Evolutionary conservation across 192 early-diverging fungal genomes (phyloP).

Genomic region (Linnemannia exigua): DNA sequence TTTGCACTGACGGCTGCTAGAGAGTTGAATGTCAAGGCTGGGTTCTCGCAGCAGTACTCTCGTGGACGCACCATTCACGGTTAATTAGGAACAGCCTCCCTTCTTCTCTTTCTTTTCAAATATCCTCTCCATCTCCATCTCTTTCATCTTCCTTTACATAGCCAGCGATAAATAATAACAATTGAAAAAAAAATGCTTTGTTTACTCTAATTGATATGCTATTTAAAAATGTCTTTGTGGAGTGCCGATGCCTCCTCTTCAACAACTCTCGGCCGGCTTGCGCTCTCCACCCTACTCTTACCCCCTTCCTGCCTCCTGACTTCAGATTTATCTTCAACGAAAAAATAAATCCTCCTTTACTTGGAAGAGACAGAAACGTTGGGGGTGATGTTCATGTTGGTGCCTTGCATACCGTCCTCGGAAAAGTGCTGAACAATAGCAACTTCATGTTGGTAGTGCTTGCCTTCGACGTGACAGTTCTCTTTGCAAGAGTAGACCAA

Average conservation of each 20-base stretch:
- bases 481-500: conserved; percentile 88
- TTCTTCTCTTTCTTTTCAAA: not conserved
- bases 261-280: too few relatives aligned
- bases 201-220: not conserved
- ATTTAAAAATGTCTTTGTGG: too few relatives aligned
- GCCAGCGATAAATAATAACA: not conserved
- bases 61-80: conserved; percentile 37
- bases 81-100: not conserved
- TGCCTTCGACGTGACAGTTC: conserved; percentile 75
- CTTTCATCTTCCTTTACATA: not conserved
- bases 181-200: not conserved
- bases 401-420: conserved; percentile 77
- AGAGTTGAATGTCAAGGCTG: conserved; percentile 74
- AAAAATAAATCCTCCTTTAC: too few relatives aligned
- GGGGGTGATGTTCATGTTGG: conserved; percentile 34
- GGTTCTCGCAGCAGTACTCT: conserved; percentile 77
- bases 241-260: too few relatives aligned
- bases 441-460: conserved; percentile 76
- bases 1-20: conserved; percentile 77
- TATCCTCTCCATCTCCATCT: not conserved
- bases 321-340: too few relatives aligned
- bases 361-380: conserved; percentile 42
- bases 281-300: not conserved
- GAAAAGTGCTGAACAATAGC: conserved; percentile 87
- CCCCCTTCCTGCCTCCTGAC: not conserved